Percentiles rank a stretch among this genome's conserved stretches.
phyloP scores from a whole-genome alignment of 805 yeast species.

The Brettanomyces naardenensis region DNA sequence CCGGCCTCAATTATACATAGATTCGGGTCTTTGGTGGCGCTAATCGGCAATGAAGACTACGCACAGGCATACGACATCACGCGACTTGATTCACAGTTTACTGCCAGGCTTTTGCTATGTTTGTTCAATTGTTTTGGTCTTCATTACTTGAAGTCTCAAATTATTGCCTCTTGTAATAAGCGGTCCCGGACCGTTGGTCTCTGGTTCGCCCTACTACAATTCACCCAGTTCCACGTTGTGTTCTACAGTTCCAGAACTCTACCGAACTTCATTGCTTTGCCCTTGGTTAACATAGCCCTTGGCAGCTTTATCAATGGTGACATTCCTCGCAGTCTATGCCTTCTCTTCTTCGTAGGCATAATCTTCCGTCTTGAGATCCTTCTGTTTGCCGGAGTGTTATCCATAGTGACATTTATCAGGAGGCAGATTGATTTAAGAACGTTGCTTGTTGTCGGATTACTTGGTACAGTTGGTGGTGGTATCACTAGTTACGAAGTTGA shows the following conservation, averaged over 20 bases:
- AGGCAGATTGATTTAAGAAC: constrained; percentile 34
- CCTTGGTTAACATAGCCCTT: constrained; percentile 54
- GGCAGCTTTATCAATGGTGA: constrained; percentile 43
- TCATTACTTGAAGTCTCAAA: constrained; percentile 38
- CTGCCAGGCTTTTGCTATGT: constrained; percentile 58
- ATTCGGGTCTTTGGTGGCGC: not conserved
- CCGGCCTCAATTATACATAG: not conserved
- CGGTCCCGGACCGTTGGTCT: constrained; percentile 27
- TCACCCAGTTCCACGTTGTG: constrained; percentile 70
- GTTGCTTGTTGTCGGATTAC: constrained; percentile 31
- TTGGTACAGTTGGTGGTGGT: constrained; percentile 49
- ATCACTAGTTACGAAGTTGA: constrained; percentile 47
- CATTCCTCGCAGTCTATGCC: constrained; percentile 35
- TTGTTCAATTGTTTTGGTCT: constrained; percentile 48
- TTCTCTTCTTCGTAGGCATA: constrained; percentile 54
- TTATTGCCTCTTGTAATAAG: constrained; percentile 19
- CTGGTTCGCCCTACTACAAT: constrained; percentile 54
- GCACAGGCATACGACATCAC: constrained; percentile 16
- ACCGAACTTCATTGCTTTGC: constrained; percentile 83
- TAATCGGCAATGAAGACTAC: not conserved
- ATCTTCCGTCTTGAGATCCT: constrained; percentile 71
- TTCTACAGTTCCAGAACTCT: constrained; percentile 79
- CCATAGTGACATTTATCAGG: constrained; percentile 36
- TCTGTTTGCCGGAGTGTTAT: constrained; percentile 43
- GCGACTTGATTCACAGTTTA: constrained; percentile 43